Conservation (phyloP, 2,329 filamentous ascomycete genomes). For the Aspergillus hortae region DNA sequence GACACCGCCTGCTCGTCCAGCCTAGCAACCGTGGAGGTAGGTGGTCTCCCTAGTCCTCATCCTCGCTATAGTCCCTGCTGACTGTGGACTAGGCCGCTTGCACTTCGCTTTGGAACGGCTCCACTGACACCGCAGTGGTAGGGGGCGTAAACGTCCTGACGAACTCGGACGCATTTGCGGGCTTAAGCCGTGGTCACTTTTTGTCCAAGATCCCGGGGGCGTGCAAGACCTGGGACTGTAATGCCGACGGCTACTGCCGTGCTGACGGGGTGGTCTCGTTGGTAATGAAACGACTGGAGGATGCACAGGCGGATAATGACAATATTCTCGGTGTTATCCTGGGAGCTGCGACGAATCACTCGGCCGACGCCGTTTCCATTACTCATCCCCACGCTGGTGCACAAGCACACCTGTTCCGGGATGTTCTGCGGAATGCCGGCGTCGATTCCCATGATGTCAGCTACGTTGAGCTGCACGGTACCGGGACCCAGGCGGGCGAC, state of each 20-base stretch:
- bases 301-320: slow-evolving; percentile 50
- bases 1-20: slow-evolving; percentile 75
- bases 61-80: too few species aligned
- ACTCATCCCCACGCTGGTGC: slow-evolving; percentile 41
- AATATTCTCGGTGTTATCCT: slow-evolving; percentile 41
- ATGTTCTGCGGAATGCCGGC: slow-evolving; percentile 36
- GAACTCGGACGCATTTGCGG: slow-evolving; percentile 73
- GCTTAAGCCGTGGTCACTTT: slow-evolving; percentile 55
- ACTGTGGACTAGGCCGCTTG: slow-evolving; percentile 56
- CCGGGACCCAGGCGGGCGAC: slow-evolving; percentile 38
- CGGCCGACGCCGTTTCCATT: slow-evolving; percentile 43
- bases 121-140: slow-evolving; percentile 75
- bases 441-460: slow-evolving; percentile 35
- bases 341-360: slow-evolving; percentile 8
- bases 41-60: too few species aligned
- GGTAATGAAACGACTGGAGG: slow-evolving; percentile 49
- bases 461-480: slow-evolving; percentile 41
- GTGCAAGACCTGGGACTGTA: slow-evolving; percentile 49
- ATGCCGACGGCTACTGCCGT: slow-evolving; percentile 53
- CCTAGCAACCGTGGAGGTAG: slow-evolving; percentile 56
- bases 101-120: slow-evolving; percentile 66
- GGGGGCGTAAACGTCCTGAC: slow-evolving; percentile 70
- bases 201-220: slow-evolving; percentile 31
- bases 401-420: slow-evolving; percentile 33
- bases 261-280: slow-evolving; percentile 49